Evolutionary conservation across 305 asterid species (phyloP).

Genomic region (Fraxinus baroniana): DNA sequence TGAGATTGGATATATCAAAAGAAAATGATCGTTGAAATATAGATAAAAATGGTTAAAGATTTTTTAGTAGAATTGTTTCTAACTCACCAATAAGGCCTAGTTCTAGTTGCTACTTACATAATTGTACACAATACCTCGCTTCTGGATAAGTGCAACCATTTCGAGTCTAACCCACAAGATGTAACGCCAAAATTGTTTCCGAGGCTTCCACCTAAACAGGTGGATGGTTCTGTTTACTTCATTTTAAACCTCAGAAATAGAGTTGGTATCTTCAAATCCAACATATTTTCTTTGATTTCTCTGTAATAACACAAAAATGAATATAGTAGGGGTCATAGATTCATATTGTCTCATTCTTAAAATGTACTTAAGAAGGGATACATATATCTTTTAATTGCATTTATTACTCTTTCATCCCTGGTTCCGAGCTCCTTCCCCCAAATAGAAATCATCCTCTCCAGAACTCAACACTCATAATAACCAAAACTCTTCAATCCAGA

Average conservation of each 20-base stretch:
- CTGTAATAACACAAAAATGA: neutral
- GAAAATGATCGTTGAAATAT: conserved; percentile 3
- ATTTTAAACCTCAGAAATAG: neutral
- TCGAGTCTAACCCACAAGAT: neutral
- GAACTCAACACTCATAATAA: neutral
- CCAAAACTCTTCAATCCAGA: neutral
- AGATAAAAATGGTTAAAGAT: neutral
- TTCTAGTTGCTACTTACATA: neutral
- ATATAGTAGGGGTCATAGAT: neutral
- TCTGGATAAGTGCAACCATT: neutral
- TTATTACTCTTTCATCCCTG: neutral
- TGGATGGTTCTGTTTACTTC: neutral
- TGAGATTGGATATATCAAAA: conserved; percentile 6
- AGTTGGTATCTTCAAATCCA: neutral
- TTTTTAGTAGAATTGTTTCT: neutral
- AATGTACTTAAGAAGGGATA: neutral
- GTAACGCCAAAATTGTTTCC: neutral
- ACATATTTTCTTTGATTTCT: neutral
- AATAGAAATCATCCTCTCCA: neutral
- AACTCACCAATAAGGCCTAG: neutral
- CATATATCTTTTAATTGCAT: neutral
- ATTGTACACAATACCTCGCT: neutral
- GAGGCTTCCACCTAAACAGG: neutral
- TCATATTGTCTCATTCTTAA: neutral
- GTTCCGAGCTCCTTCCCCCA: neutral